phyloP scores from a whole-genome alignment of 257 asterid species.

The Solanum sparsipilum region DNA sequence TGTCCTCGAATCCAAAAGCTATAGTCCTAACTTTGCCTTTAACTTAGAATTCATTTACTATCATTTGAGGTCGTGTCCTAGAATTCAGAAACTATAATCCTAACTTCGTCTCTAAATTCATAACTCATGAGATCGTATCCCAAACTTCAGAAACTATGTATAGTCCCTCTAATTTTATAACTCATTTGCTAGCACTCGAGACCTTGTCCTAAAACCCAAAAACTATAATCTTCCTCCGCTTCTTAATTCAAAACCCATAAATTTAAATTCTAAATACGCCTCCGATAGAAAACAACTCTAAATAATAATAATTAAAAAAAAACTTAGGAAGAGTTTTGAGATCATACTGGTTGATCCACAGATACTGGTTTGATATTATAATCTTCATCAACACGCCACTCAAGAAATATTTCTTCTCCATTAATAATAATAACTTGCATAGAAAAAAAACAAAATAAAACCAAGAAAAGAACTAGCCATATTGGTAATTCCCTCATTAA shows the following conservation, averaged over 20 bases:
- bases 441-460: background rate
- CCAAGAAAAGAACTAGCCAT: background rate
- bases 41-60: no score
- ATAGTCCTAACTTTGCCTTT: no score
- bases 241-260: background rate
- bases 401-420: constrained; percentile 33
- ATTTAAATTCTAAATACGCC: background rate
- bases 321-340: background rate
- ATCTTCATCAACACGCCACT: constrained; percentile 45
- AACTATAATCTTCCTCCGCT: background rate
- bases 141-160: no score
- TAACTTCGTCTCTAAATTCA: no score
- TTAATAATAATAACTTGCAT: background rate
- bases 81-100: background rate
- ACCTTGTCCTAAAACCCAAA: background rate
- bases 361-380: constrained; percentile 25
- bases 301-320: background rate
- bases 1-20: background rate
- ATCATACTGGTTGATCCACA: constrained; percentile 38
- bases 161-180: background rate
- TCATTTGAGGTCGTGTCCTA: background rate
- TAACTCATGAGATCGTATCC: no score
- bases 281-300: background rate
- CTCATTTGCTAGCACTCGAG: background rate
- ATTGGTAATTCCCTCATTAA: background rate